Percentiles rank a stretch among this genome's conserved stretches.
Conservation (phyloP, 2,329 filamentous ascomycete species). For the Colletotrichum orbiculare region DNA sequence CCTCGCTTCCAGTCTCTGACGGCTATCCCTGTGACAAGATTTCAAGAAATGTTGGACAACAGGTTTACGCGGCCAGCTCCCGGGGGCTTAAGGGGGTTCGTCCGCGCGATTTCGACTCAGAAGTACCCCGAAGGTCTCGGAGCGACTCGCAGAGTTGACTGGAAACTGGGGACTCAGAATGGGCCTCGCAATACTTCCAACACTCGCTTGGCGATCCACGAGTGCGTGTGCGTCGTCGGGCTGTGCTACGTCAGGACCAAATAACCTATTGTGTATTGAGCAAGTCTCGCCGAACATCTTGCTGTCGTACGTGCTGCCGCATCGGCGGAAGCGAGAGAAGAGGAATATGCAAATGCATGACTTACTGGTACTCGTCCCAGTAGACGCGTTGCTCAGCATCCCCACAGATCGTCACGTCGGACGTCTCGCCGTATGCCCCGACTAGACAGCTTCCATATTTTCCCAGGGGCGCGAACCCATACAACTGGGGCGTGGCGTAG, state of each 20-base stretch:
- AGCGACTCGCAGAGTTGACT: neutral
- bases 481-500: conserved; percentile 15
- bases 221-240: conserved; percentile 31
- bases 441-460: conserved; percentile 30
- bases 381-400: conserved; percentile 23
- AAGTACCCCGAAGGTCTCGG: neutral
- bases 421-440: conserved; percentile 26
- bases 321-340: too few species aligned
- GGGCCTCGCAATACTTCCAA: conserved; percentile 17
- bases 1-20: neutral
- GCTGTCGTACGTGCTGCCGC: neutral
- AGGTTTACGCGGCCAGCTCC: too few species aligned
- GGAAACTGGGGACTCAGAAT: conserved; percentile 1
- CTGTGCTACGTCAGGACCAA: conserved; percentile 11
- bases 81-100: neutral
- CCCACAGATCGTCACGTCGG: conserved; percentile 29
- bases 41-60: too few species aligned
- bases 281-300: too few species aligned
- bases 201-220: conserved; percentile 29
- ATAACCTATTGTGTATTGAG: too few species aligned
- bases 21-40: too few species aligned
- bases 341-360: neutral
- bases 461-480: conserved; percentile 21
- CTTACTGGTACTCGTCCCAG: conserved; percentile 34
- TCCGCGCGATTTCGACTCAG: neutral